Evolutionary conservation across 805 yeast genomes (phyloP).

Genomic region (Suhomyces faveliae): DNA sequence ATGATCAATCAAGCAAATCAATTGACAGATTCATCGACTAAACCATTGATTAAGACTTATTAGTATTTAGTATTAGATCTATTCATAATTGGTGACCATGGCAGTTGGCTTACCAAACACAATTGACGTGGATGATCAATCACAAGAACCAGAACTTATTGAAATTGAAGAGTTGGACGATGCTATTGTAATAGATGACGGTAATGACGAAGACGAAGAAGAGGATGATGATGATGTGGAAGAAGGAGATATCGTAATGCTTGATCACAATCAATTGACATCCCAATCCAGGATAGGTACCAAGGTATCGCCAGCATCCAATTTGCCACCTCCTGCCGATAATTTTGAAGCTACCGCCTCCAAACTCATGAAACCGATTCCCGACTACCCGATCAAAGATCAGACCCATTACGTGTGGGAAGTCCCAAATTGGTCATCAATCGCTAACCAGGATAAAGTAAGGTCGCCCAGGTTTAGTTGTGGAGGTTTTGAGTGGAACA

Average conservation of each 20-base stretch:
- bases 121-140: neutral
- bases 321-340: conserved; percentile 25
- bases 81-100: neutral
- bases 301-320: conserved; percentile 3
- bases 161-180: conserved; percentile 14
- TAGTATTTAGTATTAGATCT: neutral
- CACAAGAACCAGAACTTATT: conserved; percentile 9
- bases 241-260: conserved; percentile 4
- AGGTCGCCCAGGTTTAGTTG: conserved; percentile 49
- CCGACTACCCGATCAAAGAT: conserved; percentile 39
- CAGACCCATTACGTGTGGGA: conserved; percentile 47
- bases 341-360: conserved; percentile 28
- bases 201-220: conserved; percentile 15
- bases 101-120: conserved; percentile 4
- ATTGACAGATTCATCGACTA: neutral
- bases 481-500: conserved; percentile 66
- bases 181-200: conserved; percentile 14
- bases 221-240: neutral
- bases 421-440: conserved; percentile 46
- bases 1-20: neutral
- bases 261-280: conserved; percentile 3
- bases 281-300: neutral
- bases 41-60: neutral
- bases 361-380: conserved; percentile 36
- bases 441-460: conserved; percentile 41